phyloP scores from a whole-genome alignment of 2,329 filamentous ascomycete species.

The Diaporthe aspalathi region DNA sequence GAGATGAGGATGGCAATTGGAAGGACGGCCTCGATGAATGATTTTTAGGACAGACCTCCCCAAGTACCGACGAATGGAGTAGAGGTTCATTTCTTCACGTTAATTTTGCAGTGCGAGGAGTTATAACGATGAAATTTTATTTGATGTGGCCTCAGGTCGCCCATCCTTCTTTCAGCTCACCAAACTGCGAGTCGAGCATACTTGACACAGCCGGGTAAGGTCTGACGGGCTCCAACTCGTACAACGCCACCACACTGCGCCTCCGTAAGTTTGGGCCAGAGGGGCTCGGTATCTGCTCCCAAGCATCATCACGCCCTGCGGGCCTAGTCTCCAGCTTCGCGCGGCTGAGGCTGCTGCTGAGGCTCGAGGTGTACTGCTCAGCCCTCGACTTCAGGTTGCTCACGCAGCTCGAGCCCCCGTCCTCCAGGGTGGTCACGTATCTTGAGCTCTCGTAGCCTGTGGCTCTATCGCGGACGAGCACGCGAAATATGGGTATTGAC shows the following conservation, averaged over 20 bases:
- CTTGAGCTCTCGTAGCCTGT: constrained; percentile 10
- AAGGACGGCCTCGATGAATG: neutral
- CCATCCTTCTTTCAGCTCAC: constrained; percentile 12
- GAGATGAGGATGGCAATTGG: too few species aligned
- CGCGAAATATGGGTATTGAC: constrained; percentile 27
- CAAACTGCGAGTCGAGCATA: constrained; percentile 7
- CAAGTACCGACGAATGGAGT: neutral
- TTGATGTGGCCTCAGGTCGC: neutral
- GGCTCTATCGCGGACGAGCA: constrained; percentile 6
- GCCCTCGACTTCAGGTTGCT: neutral
- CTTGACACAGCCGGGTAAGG: constrained; percentile 18
- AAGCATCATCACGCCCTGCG: neutral
- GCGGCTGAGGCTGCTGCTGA: neutral
- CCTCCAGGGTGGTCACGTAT: neutral
- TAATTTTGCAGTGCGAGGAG: neutral
- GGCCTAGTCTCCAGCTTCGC: constrained; percentile 5
- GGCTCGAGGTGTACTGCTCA: neutral
- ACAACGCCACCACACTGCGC: constrained; percentile 8
- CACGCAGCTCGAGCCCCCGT: neutral
- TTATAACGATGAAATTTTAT: neutral
- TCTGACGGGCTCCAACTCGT: constrained; percentile 12
- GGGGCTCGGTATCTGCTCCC: constrained; percentile 16
- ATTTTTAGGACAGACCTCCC: too few species aligned
- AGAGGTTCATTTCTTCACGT: neutral
- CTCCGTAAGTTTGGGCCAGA: neutral